These are phyloP conservation scores for Paraphysoderma sedebokerense DNA, from an alignment of 371 early-diverging fungal genomes.

Conservation along the genomic window DNA sequence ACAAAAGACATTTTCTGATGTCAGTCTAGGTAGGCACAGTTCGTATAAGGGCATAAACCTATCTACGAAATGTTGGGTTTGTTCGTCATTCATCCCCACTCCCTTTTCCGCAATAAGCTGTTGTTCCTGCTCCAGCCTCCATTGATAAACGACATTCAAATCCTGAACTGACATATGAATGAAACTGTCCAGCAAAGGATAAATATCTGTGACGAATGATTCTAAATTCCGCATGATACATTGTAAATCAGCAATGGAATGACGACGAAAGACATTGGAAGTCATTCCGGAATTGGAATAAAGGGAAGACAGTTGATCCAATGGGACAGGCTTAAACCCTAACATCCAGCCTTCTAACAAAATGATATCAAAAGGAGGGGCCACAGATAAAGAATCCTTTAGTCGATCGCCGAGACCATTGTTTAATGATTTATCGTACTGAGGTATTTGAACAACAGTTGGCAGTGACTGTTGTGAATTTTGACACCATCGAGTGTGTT, in stretches of 20 bases:
- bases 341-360: slow-evolving; percentile 89
- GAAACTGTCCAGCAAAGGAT: slow-evolving; percentile 52
- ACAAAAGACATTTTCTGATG: slow-evolving; percentile 33
- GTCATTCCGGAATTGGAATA: neutral
- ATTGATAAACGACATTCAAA: slow-evolving; percentile 35
- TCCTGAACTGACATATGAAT: slow-evolving; percentile 39
- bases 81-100: slow-evolving; percentile 38
- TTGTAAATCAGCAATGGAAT: neutral
- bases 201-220: slow-evolving; percentile 31
- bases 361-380: slow-evolving; percentile 50
- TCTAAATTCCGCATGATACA: slow-evolving; percentile 10
- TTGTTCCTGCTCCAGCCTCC: slow-evolving; percentile 77
- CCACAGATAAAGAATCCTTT: slow-evolving; percentile 20
- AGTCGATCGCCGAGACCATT: slow-evolving; percentile 67
- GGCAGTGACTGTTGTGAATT: neutral
- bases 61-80: slow-evolving; percentile 65
- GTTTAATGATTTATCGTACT: slow-evolving; percentile 57
- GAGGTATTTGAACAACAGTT: slow-evolving; percentile 34
- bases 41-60: slow-evolving; percentile 83
- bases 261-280: neutral
- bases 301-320: slow-evolving; percentile 4
- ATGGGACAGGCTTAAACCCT: slow-evolving; percentile 52
- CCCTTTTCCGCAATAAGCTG: slow-evolving; percentile 25
- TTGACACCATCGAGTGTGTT: slow-evolving; percentile 5
- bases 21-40: slow-evolving; percentile 40